phyloP scores from a whole-genome alignment of 371 early-diverging fungal genomes.

The Mucor racemosus region DNA sequence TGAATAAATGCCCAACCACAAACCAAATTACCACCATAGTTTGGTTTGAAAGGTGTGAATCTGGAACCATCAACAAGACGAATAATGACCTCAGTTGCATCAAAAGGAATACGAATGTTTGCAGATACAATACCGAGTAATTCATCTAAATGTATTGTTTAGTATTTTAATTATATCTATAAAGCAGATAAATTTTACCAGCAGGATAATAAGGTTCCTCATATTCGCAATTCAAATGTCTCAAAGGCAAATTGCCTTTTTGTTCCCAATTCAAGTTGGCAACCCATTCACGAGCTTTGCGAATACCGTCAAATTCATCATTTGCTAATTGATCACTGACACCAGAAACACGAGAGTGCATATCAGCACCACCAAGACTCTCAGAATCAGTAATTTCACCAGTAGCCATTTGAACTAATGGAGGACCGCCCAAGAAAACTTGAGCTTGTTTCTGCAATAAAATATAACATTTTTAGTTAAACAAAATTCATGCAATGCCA shows the following conservation, averaged over 20 bases:
- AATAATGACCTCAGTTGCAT: conserved; percentile 71
- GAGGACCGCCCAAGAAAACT: conserved; percentile 79
- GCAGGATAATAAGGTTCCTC: conserved; percentile 65
- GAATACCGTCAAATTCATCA: conserved; percentile 70
- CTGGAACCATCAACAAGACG: conserved; percentile 74
- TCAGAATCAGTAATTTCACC: conserved; percentile 77
- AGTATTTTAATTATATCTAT: background rate
- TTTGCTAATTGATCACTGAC: conserved; percentile 69
- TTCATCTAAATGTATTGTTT: conserved; percentile 45
- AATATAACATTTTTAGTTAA: background rate
- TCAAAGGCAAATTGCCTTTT: conserved; percentile 55
- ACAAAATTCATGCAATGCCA: no score
- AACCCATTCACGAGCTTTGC: conserved; percentile 71
- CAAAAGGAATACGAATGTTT: conserved; percentile 71
- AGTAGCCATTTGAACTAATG: conserved; percentile 79
- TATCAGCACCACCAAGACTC: conserved; percentile 76
- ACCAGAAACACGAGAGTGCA: conserved; percentile 75
- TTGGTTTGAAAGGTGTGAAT: conserved; percentile 68
- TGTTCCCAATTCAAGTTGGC: conserved; percentile 69
- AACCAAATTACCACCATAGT: conserved; percentile 71
- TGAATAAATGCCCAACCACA: conserved; percentile 74
- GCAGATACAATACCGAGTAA: conserved; percentile 69
- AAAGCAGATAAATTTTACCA: conserved; percentile 27
- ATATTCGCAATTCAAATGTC: conserved; percentile 54
- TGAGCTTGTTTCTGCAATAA: conserved; percentile 64